Base-by-base conservation (phyloP, 768 basidiomycete genomes). In the Lactifluus volemus region DNA sequence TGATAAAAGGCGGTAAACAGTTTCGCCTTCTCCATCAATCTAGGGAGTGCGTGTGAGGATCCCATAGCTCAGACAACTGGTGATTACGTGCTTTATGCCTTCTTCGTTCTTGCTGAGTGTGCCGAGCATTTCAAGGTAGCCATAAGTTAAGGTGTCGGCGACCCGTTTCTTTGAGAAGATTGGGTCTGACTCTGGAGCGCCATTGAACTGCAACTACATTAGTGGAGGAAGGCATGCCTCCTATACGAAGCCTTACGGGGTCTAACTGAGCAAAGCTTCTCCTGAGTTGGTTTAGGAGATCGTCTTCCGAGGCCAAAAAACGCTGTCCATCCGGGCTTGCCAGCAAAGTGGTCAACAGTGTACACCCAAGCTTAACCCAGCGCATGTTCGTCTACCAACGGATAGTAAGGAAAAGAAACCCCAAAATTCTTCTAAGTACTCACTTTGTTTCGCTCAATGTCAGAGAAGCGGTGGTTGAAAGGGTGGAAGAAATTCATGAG, bases 1-100 rank as follows among this genome's bases (percentile, higher is more conserved):
- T 94, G 95, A 70, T 98, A 98, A 72, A 98, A 95, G 0, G 91
- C 88, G 0, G 94, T 98, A 72, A 98, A 98, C 30, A 98, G 81
- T 68, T 89, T 90, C 73, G 88, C 88, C 67, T 89, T 89, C 73
- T 97, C 93, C 72, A 99, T 74, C 14, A 98, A 74, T 48, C 95
- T 96, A 61, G 14, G 25, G 19, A 15, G 12, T 10, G 32, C 45
- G 17, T 12, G 49, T 52, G 12, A 32, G 53, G 45, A 17, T 19
- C 51, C 5, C 48, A 50, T 19, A 52, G 52, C 45, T 21, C 50
- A 9, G 52, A 44, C 42, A 38, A 10, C 21, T 25, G 29, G 41
- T 19, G 34, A 48, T 47, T 17, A 55, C 25, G 11, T 42, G 95
- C 94, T 91, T 89, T 25, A 95, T 82, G 29, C 97, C 97, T 50